These are phyloP conservation scores for Tripidium arundinaceum DNA, from an alignment of 202 grass and related monocot species.

Conservation along the genomic window DNA sequence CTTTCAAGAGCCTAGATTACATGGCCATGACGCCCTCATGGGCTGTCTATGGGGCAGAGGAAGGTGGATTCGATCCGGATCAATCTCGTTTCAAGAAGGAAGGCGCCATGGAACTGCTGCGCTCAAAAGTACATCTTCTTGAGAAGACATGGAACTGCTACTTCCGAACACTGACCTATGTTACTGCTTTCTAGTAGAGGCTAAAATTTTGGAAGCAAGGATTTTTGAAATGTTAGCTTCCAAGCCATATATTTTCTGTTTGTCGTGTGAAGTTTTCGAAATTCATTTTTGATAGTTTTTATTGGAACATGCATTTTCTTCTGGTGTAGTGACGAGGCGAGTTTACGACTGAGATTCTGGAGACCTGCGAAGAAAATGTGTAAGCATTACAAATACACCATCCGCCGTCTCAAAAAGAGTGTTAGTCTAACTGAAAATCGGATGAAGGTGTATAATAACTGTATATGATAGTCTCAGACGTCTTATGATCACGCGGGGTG, in stretches of 20 bases:
- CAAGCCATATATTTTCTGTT: not conserved
- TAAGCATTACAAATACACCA: not conserved
- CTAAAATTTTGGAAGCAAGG: not conserved
- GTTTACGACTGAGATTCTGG: not conserved
- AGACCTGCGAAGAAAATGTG: not conserved
- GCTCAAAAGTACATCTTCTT: conserved; percentile 32
- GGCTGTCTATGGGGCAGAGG: conserved; percentile 83
- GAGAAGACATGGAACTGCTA: conserved; percentile 18
- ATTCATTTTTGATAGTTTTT: not conserved
- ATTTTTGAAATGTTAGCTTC: not conserved
- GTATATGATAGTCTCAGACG: no score
- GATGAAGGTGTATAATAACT: no score
- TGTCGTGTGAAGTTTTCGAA: not conserved
- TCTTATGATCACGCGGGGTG: no score
- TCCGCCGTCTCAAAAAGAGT: no score
- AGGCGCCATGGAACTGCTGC: conserved; percentile 71
- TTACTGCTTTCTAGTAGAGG: not conserved
- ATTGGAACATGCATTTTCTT: not conserved
- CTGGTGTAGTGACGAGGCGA: not conserved
- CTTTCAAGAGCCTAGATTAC: conserved; percentile 78
- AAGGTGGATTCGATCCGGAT: conserved; percentile 92
- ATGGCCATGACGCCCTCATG: conserved; percentile 73
- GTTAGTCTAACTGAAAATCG: no score
- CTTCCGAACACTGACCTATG: not conserved
- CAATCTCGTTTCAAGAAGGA: conserved; percentile 95